Evolutionary conservation across 306 rosid genomes (phyloP), one percentile per base, ranked within the genome.

Genomic region (Glycine soja): DNA sequence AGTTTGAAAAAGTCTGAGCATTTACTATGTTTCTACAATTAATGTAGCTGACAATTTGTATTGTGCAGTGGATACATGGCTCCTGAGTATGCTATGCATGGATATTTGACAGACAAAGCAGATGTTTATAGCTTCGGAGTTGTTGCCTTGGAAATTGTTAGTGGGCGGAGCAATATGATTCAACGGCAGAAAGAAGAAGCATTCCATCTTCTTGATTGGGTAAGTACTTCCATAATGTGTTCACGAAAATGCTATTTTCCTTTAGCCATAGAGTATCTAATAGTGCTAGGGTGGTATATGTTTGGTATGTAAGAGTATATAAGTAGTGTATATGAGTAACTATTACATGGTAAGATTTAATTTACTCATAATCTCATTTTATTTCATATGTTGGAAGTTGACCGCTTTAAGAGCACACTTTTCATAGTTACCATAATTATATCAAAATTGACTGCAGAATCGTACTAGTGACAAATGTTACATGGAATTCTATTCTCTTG

Each of bases 111-210:
- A 6, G 63, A 57, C 12, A 57, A 57, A 57, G 63, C 63, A 18
- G 34, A 57, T 57, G 63, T 57, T 4, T 57, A 57, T 57, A 57
- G 63, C 32, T 57, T 57, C 16, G 63, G 63, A 57, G 10, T 57
- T 57, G 63, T 57, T 16, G 86, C 83, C 3, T 82, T 85, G 71
- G 92, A 92, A 80, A 86, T 90, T 12, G 42, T 87, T 9, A 85
- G 91, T 45, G 92, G 92, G 14, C 85, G 77, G 64, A 80, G 83
- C 84, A 90, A 87, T 74, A 87, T 87, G 8, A 86, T 3, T 76
- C 8, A 72, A 59, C 81, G 69, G 56, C 51, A 83, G 7, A 75
- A 51, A 52, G 83, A 75, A 18, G 86, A 78, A 38, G 67, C 40
- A 24, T 71, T 83, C 52, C 74, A 51, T 73, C 85, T 86, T 70